These are phyloP conservation scores for Coprinopsis sp. DNA, from an alignment of 768 basidiomycete species.

Conservation along the genomic window DNA sequence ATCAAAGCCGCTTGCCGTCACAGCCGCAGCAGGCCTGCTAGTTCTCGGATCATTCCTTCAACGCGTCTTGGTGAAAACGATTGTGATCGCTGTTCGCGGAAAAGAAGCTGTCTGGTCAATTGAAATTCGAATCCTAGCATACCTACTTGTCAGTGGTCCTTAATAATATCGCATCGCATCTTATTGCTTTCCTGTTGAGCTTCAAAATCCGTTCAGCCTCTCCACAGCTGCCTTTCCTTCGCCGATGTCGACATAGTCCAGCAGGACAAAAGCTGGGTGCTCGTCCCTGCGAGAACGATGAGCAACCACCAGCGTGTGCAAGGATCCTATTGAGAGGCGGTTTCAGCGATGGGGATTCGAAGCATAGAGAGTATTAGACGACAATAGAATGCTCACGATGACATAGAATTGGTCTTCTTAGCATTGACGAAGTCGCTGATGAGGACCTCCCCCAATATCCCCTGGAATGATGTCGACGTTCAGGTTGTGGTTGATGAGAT, in stretches of 20 bases:
- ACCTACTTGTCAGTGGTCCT: no score
- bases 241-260: conserved; percentile 45
- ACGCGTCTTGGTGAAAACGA: no score
- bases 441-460: conserved; percentile 14
- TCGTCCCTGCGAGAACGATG: conserved; percentile 31
- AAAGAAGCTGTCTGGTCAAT: no score
- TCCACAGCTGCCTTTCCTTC: conserved; percentile 35
- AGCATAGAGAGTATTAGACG: not conserved
- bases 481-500: conserved; percentile 56
- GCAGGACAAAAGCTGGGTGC: conserved; percentile 44
- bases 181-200: not conserved
- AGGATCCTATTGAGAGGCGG: conserved; percentile 22
- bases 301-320: conserved; percentile 40
- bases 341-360: not conserved
- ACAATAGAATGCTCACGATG: conserved; percentile 27
- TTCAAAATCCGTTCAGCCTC: conserved; percentile 34
- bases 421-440: conserved; percentile 25
- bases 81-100: no score
- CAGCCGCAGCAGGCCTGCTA: not conserved
- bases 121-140: no score
- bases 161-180: no score
- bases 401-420: conserved; percentile 22
- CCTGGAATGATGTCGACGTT: conserved; percentile 38
- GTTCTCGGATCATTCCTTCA: no score
- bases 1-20: not conserved